Evolutionary conservation across 75 land plant species (phyloP).

Genomic region (Larix kaempferi): DNA sequence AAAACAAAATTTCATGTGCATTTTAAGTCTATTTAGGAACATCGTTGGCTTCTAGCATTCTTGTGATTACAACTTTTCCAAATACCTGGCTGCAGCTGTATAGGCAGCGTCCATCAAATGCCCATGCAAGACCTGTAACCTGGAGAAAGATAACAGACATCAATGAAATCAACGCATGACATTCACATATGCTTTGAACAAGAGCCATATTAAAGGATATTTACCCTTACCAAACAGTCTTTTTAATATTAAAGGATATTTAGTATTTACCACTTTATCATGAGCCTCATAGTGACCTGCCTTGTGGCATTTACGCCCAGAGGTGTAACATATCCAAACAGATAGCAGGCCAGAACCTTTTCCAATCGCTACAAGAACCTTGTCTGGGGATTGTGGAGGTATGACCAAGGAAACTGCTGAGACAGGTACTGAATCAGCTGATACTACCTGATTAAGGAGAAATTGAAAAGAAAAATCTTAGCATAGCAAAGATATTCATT

Average conservation of each 20-base stretch:
- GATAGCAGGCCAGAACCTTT: conserved; percentile 76
- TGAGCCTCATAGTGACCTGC: conserved; percentile 48
- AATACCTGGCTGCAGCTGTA: conserved; percentile 93
- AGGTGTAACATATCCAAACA: conserved; percentile 39
- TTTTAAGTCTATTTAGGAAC: neutral
- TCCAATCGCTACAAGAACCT: conserved; percentile 65
- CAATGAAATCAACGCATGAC: conserved; percentile 1
- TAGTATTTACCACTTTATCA: conserved; percentile 82
- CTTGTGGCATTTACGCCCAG: conserved; percentile 24
- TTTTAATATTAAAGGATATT: conserved; percentile 5
- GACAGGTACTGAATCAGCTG: conserved; percentile 36
- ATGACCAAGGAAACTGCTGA: conserved; percentile 54
- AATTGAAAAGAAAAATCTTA: too few relatives aligned
- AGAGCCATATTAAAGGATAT: neutral
- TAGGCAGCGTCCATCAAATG: conserved; percentile 64
- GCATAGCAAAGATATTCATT: too few relatives aligned
- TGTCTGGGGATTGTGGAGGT: conserved; percentile 21
- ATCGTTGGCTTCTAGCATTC: neutral
- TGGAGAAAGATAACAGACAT: conserved; percentile 15
- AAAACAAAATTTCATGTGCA: neutral
- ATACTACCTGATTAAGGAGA: conserved; percentile 11
- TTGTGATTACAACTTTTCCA: neutral
- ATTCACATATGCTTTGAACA: neutral
- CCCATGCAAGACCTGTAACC: conserved; percentile 91
- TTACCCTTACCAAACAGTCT: neutral